Base-by-base conservation (phyloP, 208 protist species). In the Acanthamoeba healyi region DNA sequence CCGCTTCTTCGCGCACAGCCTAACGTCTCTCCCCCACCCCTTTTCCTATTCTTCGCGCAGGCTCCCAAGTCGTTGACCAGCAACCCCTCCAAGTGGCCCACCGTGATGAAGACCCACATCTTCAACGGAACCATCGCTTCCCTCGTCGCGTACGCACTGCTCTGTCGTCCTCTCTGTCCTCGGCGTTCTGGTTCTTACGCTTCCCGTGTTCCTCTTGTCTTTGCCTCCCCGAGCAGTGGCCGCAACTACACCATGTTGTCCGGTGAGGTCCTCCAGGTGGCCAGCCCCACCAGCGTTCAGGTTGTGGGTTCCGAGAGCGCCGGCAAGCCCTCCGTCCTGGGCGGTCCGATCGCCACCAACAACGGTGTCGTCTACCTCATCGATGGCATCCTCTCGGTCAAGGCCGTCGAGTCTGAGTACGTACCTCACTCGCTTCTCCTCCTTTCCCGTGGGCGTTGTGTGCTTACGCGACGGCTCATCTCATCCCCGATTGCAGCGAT, bases 31-130 rank as follows among this genome's bases (percentile, higher is more conserved):
- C 17, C 38, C 29, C 17, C n/a, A 5, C 6, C 34, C 29, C n/a
- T 40, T 2, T 72, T 29, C 54, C 12, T 61, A 19, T 61, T 6
- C 49, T 6, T 70, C 61, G 17, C 42, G 56, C 46, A 90, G 82
- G 82, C 82, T 36, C 82, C 82, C 26, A 34, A 65, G 46, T 42
- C 67, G 26, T 29, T 67, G 22, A 65, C 32, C 56, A 65, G 29
- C 36, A 90, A 90, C 54, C 82, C 82, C 34, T 70, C 82, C 15
- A 61, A 22, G 46, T 90, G 82, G 82, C 54, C 46, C 51, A 46
- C n/a, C 29, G 82, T 90, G n/a, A 7, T 90, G 5, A 90, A 90
- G 82, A 90, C 82, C 26, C 82, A 90, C 82, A 19, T 90, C 54
- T 61, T 67, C 82, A 90, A 90, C 22, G 82, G 54, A 22, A 44